Evolutionary conservation across 306 rosid genomes (phyloP).

Genomic region (Ammopiptanthus mongolicus): DNA sequence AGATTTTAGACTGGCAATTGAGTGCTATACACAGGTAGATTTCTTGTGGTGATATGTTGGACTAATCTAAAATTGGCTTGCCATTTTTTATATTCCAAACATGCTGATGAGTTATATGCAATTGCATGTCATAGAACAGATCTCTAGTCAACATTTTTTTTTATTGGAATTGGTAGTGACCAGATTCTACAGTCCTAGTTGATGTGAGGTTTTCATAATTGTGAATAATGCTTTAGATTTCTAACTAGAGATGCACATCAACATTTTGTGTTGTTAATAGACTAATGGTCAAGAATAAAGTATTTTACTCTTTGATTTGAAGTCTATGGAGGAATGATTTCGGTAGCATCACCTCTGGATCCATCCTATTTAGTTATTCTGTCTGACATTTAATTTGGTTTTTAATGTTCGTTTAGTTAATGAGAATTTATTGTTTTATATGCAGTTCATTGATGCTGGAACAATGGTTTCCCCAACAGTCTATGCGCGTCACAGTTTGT

Average conservation of each 20-base stretch:
- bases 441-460: slow-evolving; percentile 68
- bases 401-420: not conserved
- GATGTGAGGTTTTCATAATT: not conserved
- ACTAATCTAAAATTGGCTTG: not conserved
- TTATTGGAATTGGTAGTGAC: not conserved
- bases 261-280: not conserved
- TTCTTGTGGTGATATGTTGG: slow-evolving; percentile 14
- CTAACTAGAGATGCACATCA: not conserved
- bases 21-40: slow-evolving; percentile 62
- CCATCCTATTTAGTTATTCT: not conserved
- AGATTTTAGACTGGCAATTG: slow-evolving; percentile 62
- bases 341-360: not conserved
- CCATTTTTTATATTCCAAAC: not conserved
- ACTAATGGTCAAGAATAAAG: not conserved
- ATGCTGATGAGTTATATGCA: not conserved
- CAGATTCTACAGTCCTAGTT: not conserved
- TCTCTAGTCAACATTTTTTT: not conserved
- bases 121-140: not conserved
- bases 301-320: not conserved
- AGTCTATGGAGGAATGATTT: not conserved
- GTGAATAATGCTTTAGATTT: not conserved
- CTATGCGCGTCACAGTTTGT: slow-evolving; percentile 61
- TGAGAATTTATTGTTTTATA: slow-evolving; percentile 1
- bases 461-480: slow-evolving; percentile 77
- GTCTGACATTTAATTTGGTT: not conserved